Base-by-base conservation (phyloP, 2,329 filamentous ascomycete species). In the Verticillium nonalfalfae region DNA sequence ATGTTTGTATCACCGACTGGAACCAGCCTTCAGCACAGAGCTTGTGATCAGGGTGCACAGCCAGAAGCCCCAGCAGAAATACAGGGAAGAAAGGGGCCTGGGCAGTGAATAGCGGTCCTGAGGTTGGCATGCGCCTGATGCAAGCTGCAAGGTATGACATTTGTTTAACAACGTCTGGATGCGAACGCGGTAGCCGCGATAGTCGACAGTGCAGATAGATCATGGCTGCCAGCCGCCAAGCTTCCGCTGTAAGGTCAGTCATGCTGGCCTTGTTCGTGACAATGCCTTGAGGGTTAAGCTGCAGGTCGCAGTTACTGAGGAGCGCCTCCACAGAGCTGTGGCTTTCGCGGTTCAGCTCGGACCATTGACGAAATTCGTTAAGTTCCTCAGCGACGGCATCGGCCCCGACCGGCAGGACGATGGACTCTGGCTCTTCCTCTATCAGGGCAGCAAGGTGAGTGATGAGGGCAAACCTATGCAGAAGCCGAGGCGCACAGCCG, bases 61-160 rank as follows among this genome's bases (percentile, higher is more conserved):
- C 71, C 5, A 78, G 63, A 35, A 78, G 60, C 1, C 76, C 76
- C 1, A 78, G 61, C n/a, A 78, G 68, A 55, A 78, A 78, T 0
- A 77, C 75, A 0, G 76, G 76, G 10, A 78, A 70, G 1, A 78
- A 67, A 5, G 76, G 76, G 7, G 76, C 75, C 58, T 78, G 76
- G 1, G 76, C 75, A 9, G 76, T 78, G 57, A 78, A 78, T 2
- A 74, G 66, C 21, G 66, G 67, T 7, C 76, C 76, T 4, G 74
- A 76, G 1, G 76, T 78, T 1, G 76, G 76, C 75, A 78, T 76
- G 7, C 76, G 72, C 3, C 64, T 66, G 18, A 78, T 76, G 58
- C 75, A 76, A 60, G 63, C 69, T 6, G 72, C 72, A n/a, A 78
- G 67, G 38, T 76, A 70, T 0, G 59, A 45, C 13, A 77, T 35